Evolutionary conservation across 148 eudicot genomes (phyloP).

Genomic region (Rhododendron griersonianum): DNA sequence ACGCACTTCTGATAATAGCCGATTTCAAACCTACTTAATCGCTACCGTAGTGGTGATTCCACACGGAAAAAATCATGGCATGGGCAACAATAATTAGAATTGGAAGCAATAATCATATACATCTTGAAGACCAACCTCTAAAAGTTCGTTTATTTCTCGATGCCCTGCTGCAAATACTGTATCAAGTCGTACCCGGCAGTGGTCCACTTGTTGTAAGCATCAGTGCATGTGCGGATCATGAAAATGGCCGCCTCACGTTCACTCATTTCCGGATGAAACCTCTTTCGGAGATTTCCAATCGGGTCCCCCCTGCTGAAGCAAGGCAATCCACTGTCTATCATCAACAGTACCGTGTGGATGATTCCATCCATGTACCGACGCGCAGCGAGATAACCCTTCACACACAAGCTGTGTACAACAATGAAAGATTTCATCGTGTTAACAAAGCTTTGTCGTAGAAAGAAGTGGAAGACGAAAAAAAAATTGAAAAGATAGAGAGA

Average conservation of each 20-base stretch:
- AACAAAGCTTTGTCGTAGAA: not conserved
- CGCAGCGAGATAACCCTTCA: conserved; percentile 94
- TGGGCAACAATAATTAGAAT: not conserved
- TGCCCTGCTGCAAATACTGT: conserved; percentile 95
- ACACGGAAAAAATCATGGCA: not conserved
- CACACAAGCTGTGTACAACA: conserved; percentile 62
- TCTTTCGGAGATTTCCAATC: conserved; percentile 81
- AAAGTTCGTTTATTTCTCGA: conserved; percentile 56
- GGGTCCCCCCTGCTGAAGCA: conserved; percentile 98
- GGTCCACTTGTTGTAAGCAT: conserved; percentile 97
- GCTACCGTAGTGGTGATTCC: not conserved
- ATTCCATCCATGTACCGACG: conserved; percentile 98
- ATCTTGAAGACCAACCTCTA: conserved; percentile 1
- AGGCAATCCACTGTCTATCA: conserved; percentile 96
- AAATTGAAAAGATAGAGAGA: not conserved
- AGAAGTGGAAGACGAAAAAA: not conserved
- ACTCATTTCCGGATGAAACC: conserved; percentile 97
- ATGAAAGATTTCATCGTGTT: conserved; percentile 3
- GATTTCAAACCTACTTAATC: conserved; percentile 4
- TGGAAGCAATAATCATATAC: conserved; percentile 6
- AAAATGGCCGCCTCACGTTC: conserved; percentile 92
- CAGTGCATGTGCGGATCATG: conserved; percentile 91
- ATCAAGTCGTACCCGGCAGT: conserved; percentile 98
- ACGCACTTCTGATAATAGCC: conserved; percentile 1
- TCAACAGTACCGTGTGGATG: conserved; percentile 75